phyloP scores from a whole-genome alignment of 1,139 yeast species.

The Hyphopichia pseudoburtonii region DNA sequence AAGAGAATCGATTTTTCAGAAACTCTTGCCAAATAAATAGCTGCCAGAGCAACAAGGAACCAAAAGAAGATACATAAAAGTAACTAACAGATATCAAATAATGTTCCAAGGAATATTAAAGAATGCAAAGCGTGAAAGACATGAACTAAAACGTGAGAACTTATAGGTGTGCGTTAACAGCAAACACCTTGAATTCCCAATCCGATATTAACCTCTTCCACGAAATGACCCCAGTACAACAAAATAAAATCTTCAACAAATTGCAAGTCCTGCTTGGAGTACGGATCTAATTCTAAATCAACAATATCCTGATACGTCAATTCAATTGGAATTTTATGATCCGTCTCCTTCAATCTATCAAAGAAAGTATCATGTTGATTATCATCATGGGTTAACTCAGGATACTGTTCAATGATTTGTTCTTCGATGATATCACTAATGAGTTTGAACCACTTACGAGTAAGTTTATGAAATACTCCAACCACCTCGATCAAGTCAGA shows the following conservation, averaged over 20 bases:
- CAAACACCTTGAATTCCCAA: constrained; percentile 32
- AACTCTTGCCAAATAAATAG: too few species aligned
- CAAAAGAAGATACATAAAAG: too few species aligned
- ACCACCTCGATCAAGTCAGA: constrained; percentile 38
- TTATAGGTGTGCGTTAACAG: too few species aligned
- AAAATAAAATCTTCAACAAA: constrained; percentile 55
- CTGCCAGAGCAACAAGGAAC: too few species aligned
- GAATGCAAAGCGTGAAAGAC: too few species aligned
- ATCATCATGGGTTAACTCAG: background rate
- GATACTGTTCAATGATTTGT: constrained; percentile 17
- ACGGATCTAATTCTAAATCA: constrained; percentile 78
- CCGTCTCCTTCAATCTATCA: constrained; percentile 6
- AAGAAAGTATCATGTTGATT: background rate
- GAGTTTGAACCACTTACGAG: constrained; percentile 43
- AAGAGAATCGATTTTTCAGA: too few species aligned
- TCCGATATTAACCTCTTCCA: constrained; percentile 34
- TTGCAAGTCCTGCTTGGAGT: constrained; percentile 54
- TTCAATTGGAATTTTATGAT: constrained; percentile 26
- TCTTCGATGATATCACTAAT: constrained; percentile 39
- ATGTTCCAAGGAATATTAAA: too few species aligned
- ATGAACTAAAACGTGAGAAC: too few species aligned
- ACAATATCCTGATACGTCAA: constrained; percentile 56
- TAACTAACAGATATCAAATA: too few species aligned
- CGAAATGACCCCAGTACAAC: constrained; percentile 52
- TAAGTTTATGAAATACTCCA: constrained; percentile 57